Percentiles rank a stretch among this genome's conserved stretches.
phyloP scores from a whole-genome alignment of 306 rosid genomes.

The Leucaena leucocephala region DNA sequence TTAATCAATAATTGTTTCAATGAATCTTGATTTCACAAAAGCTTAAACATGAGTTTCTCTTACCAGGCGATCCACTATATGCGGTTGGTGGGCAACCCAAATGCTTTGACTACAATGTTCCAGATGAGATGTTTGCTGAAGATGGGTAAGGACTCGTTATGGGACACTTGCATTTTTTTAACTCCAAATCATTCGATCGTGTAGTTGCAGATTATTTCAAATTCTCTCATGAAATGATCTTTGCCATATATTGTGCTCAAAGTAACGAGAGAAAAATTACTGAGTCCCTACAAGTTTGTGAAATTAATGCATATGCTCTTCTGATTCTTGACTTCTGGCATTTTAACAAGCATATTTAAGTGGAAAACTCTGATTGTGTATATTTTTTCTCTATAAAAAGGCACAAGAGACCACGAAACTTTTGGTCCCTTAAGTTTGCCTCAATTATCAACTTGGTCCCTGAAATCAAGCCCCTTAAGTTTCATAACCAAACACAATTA shows the following conservation, averaged over 20 bases:
- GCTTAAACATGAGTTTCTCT: neutral
- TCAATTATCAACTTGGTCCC: too few species aligned
- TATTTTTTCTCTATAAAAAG: too few species aligned
- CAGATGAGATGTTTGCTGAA: constrained; percentile 61
- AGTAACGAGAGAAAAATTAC: too few species aligned
- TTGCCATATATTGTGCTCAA: neutral
- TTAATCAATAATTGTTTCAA: neutral
- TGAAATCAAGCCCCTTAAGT: too few species aligned
- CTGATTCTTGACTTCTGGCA: neutral
- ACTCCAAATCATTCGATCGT: constrained; percentile 7
- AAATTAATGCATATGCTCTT: neutral
- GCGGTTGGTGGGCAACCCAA: constrained; percentile 80
- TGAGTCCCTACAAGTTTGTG: too few species aligned
- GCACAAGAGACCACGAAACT: too few species aligned
- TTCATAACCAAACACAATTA: too few species aligned
- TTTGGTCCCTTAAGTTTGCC: too few species aligned
- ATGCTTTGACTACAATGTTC: constrained; percentile 49
- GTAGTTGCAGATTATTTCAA: constrained; percentile 8
- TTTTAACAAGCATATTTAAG: neutral
- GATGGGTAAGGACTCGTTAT: constrained; percentile 66
- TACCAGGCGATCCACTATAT: constrained; percentile 87
- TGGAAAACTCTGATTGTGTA: neutral
- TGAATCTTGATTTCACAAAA: neutral
- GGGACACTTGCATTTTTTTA: neutral
- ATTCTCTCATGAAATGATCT: constrained; percentile 2